Evolutionary conservation across 2,329 filamentous ascomycete genomes (phyloP).

Genomic region (Monosporascus sp.): DNA sequence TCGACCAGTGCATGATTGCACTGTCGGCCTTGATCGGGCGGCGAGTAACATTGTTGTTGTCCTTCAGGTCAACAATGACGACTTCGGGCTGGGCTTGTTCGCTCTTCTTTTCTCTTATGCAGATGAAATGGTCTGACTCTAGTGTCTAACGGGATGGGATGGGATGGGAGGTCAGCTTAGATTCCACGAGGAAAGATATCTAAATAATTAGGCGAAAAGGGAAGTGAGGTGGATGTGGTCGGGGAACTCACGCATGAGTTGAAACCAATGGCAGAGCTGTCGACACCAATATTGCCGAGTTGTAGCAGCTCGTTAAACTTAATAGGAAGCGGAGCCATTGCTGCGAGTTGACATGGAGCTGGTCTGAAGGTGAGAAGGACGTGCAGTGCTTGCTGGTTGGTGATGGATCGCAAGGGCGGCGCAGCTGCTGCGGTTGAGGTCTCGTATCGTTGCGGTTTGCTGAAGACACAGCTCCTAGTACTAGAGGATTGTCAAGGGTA

Average conservation of each 20-base stretch:
- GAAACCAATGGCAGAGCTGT: constrained; percentile 63
- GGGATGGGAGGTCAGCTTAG: constrained; percentile 14
- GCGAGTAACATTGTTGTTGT: constrained; percentile 90
- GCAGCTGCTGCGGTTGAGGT: not conserved
- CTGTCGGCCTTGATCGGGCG: constrained; percentile 98
- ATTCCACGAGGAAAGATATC: not conserved
- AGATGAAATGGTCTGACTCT: constrained; percentile 95
- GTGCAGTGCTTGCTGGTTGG: not conserved
- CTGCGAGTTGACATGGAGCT: constrained; percentile 24
- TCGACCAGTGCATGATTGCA: constrained; percentile 98
- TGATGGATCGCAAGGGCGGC: not conserved
- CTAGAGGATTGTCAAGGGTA: not conserved
- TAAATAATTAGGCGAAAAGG: too few species aligned
- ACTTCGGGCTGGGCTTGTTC: constrained; percentile 84
- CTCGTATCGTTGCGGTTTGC: not conserved
- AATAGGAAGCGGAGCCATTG: constrained; percentile 73
- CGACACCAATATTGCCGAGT: constrained; percentile 43
- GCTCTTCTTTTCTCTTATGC: constrained; percentile 89
- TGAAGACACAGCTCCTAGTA: too few species aligned
- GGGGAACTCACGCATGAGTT: constrained; percentile 69
- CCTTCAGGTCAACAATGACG: constrained; percentile 96
- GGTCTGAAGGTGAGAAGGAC: not conserved
- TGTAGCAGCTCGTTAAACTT: constrained; percentile 90
- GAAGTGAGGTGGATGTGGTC: too few species aligned
- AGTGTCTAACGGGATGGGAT: constrained; percentile 63